Base-by-base conservation (phyloP, 768 basidiomycete species). In the Leccinellum rugosiceps region DNA sequence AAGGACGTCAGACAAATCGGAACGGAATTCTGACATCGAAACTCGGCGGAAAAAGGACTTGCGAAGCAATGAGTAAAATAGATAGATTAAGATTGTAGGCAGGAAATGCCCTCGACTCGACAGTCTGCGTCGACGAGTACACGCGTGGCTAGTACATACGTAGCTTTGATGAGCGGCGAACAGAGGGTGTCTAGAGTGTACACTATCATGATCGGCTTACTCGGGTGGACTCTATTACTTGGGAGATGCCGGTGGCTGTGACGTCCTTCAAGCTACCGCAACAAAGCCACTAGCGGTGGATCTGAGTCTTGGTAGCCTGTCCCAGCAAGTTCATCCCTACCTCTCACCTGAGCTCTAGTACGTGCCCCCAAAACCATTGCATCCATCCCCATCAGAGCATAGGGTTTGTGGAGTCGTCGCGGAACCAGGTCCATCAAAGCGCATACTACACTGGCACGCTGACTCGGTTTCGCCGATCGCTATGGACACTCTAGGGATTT, bases 331-430 rank as follows among this genome's bases (percentile, higher is more conserved):
- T 10, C 13, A 48, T 28, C n/a, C 25, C 14, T 25, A 25, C 21
- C 8, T 45, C 23, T 17, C 11, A 31, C 15, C 11, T 15, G 15
- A 23, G 26, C 10, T 30, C 52, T n/a, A 13, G 41, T 46, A 14
- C 4, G 65, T 68, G 66, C 41, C 54, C 34, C 19, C 10, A 3
- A 67, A 65, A 49, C 53, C 63, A 32, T 34, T 61, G 0, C 57
- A n/a, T 25, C 54, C 62, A 4, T 55, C 58, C 11, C 3, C 34
- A 48, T 52, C 34, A 31, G 49, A 34, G 14, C 41, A 31, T 50
- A 47, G 53, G 31, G 48, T 48, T 31, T 1, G 14, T 15, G 10
- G 51, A 23, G 48, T 28, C 45, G 54, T 23, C 3, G 30, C 58
- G 1, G 57, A 44, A 17, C 49, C 49, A 26, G 50, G 52, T 3